Base-by-base conservation (phyloP, 1,284 basidiomycete species). In the Pholiota adiposa region DNA sequence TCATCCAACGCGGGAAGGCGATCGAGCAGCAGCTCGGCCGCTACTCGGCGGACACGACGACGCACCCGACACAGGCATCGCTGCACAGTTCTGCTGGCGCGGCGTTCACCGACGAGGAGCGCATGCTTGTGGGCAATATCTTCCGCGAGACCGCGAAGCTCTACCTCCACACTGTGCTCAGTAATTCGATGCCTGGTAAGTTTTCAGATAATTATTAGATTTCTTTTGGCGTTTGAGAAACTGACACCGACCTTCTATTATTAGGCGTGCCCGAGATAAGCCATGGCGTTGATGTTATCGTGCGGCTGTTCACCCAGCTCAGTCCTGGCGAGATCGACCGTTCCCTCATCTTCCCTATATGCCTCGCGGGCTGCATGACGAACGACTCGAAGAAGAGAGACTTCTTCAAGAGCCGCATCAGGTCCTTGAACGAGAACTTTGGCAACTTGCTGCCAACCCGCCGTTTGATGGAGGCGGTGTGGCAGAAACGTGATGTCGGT, bases 191-290 rank as follows among this genome's bases (percentile, higher is more conserved):
- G 62, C 84, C 87, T 67, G 86, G 89, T 91, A 73, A 66, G 82
- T 72, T 65, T 65, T 60, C 53, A 54, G 27, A 54, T 36, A 53
- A n/a, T 60, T 59, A 67, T 58, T 16, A 43, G 23, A 27, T 43
- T 59, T 4, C 14, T 38, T 38, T 29, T 41, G 33, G 25, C 23
- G 40, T 38, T 41, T 54, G n/a, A n/a, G n/a, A 16, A 23, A 31
- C 53, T 54, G 49, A 68, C 23, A 53, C 67, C 43, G 67, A 55
- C 19, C 36, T 51, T 49, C 55, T 31, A 46, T 70, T 61, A 36
- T 36, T 67, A 92, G 90, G 84, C 65, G 87, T 93, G n/a, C 80
- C 85, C 51, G 89, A 93, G 70, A 90, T 94, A 62, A 73, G 70
- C 51, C 75, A 77, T 46, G 83, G 83, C 11, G 83, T 89, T 38